A percentile compares a stretch with the other conserved stretches of the same genome.
These are phyloP conservation scores for Hylodesmum podocarpum DNA, from an alignment of 306 rosid genomes.

Conservation along the genomic window DNA sequence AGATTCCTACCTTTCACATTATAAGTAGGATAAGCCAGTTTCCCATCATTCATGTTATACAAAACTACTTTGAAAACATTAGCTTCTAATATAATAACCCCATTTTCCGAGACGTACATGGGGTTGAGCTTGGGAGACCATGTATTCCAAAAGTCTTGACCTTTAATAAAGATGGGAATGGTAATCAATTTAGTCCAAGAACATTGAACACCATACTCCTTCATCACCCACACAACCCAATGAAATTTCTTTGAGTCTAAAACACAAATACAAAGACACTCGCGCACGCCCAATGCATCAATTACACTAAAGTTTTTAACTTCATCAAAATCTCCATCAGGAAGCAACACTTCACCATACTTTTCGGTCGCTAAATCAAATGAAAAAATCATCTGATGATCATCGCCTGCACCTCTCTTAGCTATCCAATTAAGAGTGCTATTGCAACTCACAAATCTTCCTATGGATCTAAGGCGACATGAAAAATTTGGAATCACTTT, in stretches of 20 bases:
- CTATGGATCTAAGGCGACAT: not conserved
- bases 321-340: not conserved
- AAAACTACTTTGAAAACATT: not conserved
- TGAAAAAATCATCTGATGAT: not conserved
- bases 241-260: not conserved
- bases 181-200: constrained; percentile 24
- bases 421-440: constrained; percentile 22
- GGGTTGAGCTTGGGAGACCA: not conserved
- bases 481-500: not conserved
- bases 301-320: too few species aligned
- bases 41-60: not conserved
- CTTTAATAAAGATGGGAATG: not conserved
- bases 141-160: not conserved
- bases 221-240: constrained; percentile 25
- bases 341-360: not conserved
- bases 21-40: not conserved
- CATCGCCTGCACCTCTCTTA: not conserved
- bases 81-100: not conserved
- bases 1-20: too few species aligned
- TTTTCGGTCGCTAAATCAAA: constrained; percentile 23
- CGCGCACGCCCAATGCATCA: not conserved
- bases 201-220: constrained; percentile 6
- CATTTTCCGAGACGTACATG: not conserved
- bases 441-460: constrained; percentile 18
- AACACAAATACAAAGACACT: constrained; percentile 10